Evolutionary conservation across 23 red algal genomes (phyloP), one percentile per base, ranked within the genome.

Genomic region (Gracilaria gracilis): DNA sequence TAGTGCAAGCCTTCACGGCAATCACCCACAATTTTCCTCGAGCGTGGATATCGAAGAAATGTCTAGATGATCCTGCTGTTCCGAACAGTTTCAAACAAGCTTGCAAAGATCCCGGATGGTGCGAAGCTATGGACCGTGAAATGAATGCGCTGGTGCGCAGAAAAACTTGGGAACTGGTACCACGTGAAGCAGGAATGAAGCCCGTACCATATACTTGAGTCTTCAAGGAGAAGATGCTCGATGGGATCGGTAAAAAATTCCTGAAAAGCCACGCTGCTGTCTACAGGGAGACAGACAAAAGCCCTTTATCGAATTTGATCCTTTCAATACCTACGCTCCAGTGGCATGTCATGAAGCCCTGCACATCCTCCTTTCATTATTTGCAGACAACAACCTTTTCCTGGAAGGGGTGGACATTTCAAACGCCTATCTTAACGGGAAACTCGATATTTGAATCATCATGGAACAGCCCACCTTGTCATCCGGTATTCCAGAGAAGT

Each of bases 391-490:
- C 23, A 67, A 75, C 28, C 47, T 88, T 33, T 6, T 88, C 21
- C 29, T 59, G 23, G 67, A 88, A 88, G 84, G 67, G 25, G 0
- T 13, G 34, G 42, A 88, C 29, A 67, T 88, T 8, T 47, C 58
- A 0, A 88, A 75, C 69, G 2, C 84, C 9, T 77, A 88, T 3
- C 20, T 77, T 0, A 77, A 55, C 48, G 84, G 84, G 1, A 59
- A 88, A 8, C 65, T 88, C 4, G 66, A 88, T n/a, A 23, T 23
- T 8, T 15, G 23, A 25, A 48, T 88, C 0, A 4, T 59, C 20
- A 88, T 64, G 48, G 67, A 88, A 54, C 46, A 88, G 25, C 42
- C 65, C 20, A 88, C 66, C 19, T 38, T 77, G 7, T 88, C 84
- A 21, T 32, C 84, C 16, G 69, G 84, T 75, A 59, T 32, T 48